These are phyloP conservation scores for Neurospora sp. DNA, from an alignment of 495 filamentous ascomycete species.

Conservation along the genomic window DNA sequence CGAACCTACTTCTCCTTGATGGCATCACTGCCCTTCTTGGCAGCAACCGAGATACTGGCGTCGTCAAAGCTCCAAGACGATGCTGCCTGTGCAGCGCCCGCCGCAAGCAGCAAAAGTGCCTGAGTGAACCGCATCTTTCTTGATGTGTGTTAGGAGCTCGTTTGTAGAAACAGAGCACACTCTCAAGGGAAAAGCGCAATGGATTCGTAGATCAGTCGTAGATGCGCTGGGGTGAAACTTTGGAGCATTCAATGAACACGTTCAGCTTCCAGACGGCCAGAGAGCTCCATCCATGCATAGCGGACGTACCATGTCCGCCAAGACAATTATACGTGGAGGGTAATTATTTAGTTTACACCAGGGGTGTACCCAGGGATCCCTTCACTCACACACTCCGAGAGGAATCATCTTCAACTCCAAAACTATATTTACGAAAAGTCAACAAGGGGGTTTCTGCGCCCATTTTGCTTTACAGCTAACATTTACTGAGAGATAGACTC, in stretches of 20 bases:
- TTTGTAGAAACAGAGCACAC: conserved; percentile 1
- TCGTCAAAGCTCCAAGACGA: conserved; percentile 80
- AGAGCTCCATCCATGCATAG: conserved; percentile 5
- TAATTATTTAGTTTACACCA: neutral
- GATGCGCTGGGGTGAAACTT: neutral
- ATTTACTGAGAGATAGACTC: too few species aligned
- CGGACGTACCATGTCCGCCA: conserved; percentile 5
- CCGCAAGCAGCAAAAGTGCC: conserved; percentile 36
- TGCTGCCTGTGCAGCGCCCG: conserved; percentile 46
- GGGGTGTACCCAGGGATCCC: neutral
- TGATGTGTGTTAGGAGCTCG: conserved; percentile 4
- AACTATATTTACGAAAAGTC: neutral
- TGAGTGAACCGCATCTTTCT: conserved; percentile 39
- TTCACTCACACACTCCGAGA: neutral
- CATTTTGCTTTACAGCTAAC: too few species aligned
- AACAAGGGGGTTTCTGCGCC: too few species aligned
- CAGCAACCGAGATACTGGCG: conserved; percentile 65
- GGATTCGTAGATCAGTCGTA: neutral
- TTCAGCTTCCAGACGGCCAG: conserved; percentile 14
- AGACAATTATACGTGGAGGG: conserved; percentile 8
- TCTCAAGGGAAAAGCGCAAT: neutral
- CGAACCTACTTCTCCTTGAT: conserved; percentile 60
- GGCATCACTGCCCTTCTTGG: conserved; percentile 55
- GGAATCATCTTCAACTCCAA: conserved; percentile 9
- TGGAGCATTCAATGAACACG: conserved; percentile 19